Evolutionary conservation across 169 alveolate genomes (phyloP).

Genomic region (Plasmodium vivax): DNA sequence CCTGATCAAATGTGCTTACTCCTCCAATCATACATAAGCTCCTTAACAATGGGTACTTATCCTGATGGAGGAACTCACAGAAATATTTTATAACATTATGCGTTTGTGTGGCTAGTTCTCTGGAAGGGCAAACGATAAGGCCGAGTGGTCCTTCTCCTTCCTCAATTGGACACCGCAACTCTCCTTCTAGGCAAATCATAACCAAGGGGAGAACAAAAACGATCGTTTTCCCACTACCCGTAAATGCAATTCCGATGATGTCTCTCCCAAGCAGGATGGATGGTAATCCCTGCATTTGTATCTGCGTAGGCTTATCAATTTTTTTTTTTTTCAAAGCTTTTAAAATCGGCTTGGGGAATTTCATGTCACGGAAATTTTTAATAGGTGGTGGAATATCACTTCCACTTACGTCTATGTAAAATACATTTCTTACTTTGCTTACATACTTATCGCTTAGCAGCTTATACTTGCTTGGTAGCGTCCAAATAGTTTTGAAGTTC

Average conservation of each 20-base stretch:
- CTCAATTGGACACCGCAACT: conserved; percentile 81
- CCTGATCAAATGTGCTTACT: conserved; percentile 82
- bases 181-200: conserved; percentile 91
- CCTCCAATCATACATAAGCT: conserved; percentile 89
- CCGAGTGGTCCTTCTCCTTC: conserved; percentile 94
- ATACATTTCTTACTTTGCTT: conserved; percentile 77
- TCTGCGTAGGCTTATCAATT: conserved; percentile 92
- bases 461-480: conserved; percentile 80
- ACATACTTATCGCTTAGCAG: conserved; percentile 73
- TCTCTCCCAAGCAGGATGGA: conserved; percentile 91
- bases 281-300: conserved; percentile 95
- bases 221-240: conserved; percentile 95
- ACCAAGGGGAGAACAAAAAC: conserved; percentile 93
- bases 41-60: conserved; percentile 82
- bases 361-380: conserved; percentile 91
- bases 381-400: conserved; percentile 94
- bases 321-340: conserved; percentile 89
- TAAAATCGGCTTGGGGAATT: conserved; percentile 91
- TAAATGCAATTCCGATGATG: conserved; percentile 94
- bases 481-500: conserved; percentile 78
- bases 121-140: conserved; percentile 93
- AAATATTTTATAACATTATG: conserved; percentile 87
- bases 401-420: conserved; percentile 91
- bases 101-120: conserved; percentile 95
- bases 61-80: conserved; percentile 78